phyloP scores from a whole-genome alignment of 2,329 filamentous ascomycete genomes.

The Trichoderma sp. region DNA sequence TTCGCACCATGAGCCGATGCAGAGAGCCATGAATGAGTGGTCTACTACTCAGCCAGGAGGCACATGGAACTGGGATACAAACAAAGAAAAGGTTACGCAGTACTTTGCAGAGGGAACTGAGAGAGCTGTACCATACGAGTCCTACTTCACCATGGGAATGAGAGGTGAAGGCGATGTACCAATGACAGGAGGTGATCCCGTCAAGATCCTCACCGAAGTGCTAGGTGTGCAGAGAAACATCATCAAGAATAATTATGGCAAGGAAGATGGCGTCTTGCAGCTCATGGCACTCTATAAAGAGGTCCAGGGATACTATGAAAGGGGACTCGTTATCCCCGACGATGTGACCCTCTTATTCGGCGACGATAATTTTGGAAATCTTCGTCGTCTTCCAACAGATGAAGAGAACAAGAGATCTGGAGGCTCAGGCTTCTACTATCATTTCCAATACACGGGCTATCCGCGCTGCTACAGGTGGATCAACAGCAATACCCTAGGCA shows the following conservation, averaged over 20 bases:
- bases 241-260: slow-evolving; percentile 49
- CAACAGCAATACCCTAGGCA: slow-evolving; percentile 55
- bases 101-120: slow-evolving; percentile 57
- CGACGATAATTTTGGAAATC: slow-evolving; percentile 61
- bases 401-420: slow-evolving; percentile 52
- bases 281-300: slow-evolving; percentile 65
- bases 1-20: slow-evolving; percentile 65
- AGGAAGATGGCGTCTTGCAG: slow-evolving; percentile 43
- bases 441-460: slow-evolving; percentile 61
- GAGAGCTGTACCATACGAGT: slow-evolving; percentile 54
- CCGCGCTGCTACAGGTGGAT: slow-evolving; percentile 61
- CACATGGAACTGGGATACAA: slow-evolving; percentile 58
- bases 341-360: slow-evolving; percentile 60
- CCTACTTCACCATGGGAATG: slow-evolving; percentile 58
- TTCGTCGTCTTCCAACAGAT: slow-evolving; percentile 53
- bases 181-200: slow-evolving; percentile 49
- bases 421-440: slow-evolving; percentile 54
- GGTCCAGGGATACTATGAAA: slow-evolving; percentile 60
- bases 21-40: slow-evolving; percentile 53
- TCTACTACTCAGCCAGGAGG: slow-evolving; percentile 41
- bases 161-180: slow-evolving; percentile 57
- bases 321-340: slow-evolving; percentile 56
- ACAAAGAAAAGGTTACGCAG: slow-evolving; percentile 50
- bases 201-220: slow-evolving; percentile 50
- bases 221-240: slow-evolving; percentile 54